These are phyloP conservation scores for Monosporascus sp. DNA, from an alignment of 2,329 filamentous ascomycete species.

Conservation along the genomic window DNA sequence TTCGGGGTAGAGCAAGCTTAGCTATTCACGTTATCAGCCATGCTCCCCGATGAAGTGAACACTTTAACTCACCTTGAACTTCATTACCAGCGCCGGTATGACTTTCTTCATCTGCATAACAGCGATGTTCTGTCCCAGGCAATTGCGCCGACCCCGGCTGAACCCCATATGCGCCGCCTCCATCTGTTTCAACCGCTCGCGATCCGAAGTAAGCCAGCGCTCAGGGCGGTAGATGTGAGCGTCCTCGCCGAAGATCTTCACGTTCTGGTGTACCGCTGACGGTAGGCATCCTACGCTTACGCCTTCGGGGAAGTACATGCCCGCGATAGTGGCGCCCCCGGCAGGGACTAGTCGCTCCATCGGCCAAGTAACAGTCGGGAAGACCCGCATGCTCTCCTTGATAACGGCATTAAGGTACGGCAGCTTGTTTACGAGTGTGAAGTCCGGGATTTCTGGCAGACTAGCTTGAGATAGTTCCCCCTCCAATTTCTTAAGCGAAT, in stretches of 20 bases:
- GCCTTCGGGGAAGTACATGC: slow-evolving; percentile 18
- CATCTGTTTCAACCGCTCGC: slow-evolving; percentile 17
- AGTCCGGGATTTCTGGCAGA: slow-evolving; percentile 13
- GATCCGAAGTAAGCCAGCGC: slow-evolving; percentile 17
- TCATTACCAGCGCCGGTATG: slow-evolving; percentile 18
- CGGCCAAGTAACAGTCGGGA: slow-evolving; percentile 7
- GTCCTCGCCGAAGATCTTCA: slow-evolving; percentile 15
- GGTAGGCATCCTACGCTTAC: slow-evolving; percentile 18
- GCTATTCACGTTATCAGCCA: slow-evolving; percentile 1
- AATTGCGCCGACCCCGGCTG: slow-evolving; percentile 17
- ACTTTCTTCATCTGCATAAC: slow-evolving; percentile 21
- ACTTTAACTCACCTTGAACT: slow-evolving; percentile 14
- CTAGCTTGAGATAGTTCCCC: slow-evolving; percentile 11
- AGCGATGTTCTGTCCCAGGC: slow-evolving; percentile 19
- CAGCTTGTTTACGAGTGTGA: slow-evolving; percentile 13
- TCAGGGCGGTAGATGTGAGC: slow-evolving; percentile 15
- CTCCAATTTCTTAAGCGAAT: slow-evolving; percentile 37
- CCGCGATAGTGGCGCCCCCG: slow-evolving; percentile 17
- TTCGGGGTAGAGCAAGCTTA: slow-evolving; percentile 12
- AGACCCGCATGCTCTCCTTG: slow-evolving; percentile 17
- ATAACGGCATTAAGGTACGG: slow-evolving; percentile 20
- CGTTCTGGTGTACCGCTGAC: slow-evolving; percentile 12
- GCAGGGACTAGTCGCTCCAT: slow-evolving; percentile 16
- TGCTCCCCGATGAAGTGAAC: background rate
- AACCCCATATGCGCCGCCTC: slow-evolving; percentile 22